Evolutionary conservation across 139 green algal species (phyloP), one percentile per base, ranked within the genome.

Genomic region (Desmodesmus armatus): DNA sequence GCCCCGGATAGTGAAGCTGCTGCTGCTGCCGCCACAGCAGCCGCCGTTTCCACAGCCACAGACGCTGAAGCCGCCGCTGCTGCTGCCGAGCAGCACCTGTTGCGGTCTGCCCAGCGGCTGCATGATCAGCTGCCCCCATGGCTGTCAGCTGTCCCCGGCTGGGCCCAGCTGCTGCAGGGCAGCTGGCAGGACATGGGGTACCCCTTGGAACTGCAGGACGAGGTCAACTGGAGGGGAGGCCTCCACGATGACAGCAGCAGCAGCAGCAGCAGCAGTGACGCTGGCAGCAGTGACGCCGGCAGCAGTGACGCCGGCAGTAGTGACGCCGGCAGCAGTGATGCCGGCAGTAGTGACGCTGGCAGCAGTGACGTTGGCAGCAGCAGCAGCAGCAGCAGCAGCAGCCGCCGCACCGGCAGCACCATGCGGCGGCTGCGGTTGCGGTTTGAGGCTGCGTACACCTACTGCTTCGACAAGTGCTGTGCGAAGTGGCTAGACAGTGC

Each of bases 11-110:
- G 47, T 47, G 31, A 51, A 47, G 37, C 55, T 60, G 55, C 33
- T 44, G 71, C 71, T 63, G 71, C 41, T 79, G 71, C 71, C 63
- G 72, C 72, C 69, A 39, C 15, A 73, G 11, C 65, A 73, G 9
- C 33, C 7, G 25, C 60, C 60, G 31, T 29, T 23, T 27, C 27
- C 7, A 72, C 29, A 4, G 9, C 63, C 29, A 11, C 63, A 43
- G 29, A 9, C 21, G 29, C 21, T 9, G 29, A 25, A 5, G 31
- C n/a, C 21, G 23, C n/a, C 9, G 37, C 35, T 47, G 67, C 67
- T 41, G 3, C 11, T 47, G 37, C 37, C 33, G 37, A 23, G 35
- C 3, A 47, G 35, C 67, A 51, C 29, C 35, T 49, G 11, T 17
- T 75, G 67, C 37, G 47, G 67, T 43, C 51, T 71, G 74, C 37